A percentile compares a stretch with the other conserved stretches of the same genome.
These are phyloP conservation scores for Picochlorum sp. DNA, from an alignment of 139 green algal species.

Conservation along the genomic window DNA sequence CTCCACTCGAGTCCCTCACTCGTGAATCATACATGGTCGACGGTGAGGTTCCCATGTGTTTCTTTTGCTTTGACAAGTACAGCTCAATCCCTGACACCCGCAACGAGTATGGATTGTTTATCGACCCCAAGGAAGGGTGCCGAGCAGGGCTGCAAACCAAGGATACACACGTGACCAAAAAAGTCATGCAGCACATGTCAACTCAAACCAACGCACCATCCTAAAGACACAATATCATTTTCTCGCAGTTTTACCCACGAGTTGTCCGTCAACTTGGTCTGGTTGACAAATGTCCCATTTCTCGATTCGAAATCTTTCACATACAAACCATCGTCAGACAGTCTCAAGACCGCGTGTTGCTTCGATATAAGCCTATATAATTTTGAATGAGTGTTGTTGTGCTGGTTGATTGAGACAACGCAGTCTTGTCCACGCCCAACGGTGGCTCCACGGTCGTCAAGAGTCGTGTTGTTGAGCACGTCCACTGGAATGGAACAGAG, in stretches of 20 bases:
- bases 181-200: not conserved
- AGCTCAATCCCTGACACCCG: not conserved
- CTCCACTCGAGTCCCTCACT: too few relatives aligned
- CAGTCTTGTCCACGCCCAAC: not conserved
- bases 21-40: not conserved
- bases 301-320: not conserved
- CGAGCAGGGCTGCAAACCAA: not conserved
- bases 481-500: not conserved
- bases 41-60: not conserved
- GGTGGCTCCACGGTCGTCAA: not conserved
- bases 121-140: not conserved
- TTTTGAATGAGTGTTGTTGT: not conserved
- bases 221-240: not conserved
- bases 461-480: not conserved
- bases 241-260: not conserved
- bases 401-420: not conserved
- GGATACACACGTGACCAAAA: too few relatives aligned
- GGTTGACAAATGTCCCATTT: conserved; percentile 16
- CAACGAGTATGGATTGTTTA: not conserved
- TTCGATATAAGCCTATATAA: conserved; percentile 3
- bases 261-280: too few relatives aligned
- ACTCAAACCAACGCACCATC: conserved; percentile 1
- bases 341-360: not conserved
- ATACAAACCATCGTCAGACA: not conserved
- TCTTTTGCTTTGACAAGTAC: too few relatives aligned